Percentiles rank a stretch among this genome's conserved stretches.
phyloP scores from a whole-genome alignment of 257 asterid species.

The Avicennia marina region DNA sequence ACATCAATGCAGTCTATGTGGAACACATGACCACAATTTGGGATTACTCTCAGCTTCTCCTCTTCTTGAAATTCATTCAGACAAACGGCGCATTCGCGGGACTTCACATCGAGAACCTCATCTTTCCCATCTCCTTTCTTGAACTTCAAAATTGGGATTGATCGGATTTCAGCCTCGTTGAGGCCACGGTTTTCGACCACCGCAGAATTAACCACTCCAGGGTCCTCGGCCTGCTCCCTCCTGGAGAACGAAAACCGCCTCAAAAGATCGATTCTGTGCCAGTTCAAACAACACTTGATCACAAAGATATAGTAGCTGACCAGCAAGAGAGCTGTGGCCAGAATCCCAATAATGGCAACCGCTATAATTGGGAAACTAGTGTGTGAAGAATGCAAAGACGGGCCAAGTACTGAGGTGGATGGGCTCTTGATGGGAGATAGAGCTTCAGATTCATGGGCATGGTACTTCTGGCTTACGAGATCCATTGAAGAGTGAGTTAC shows the following conservation, averaged over 20 bases:
- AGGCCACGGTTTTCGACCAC: slow-evolving; percentile 52
- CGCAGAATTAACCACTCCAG: slow-evolving; percentile 30
- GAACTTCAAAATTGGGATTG: slow-evolving; percentile 61
- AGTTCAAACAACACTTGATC: slow-evolving; percentile 80
- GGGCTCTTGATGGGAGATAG: too few species aligned
- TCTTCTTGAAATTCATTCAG: slow-evolving; percentile 62
- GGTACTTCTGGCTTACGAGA: slow-evolving; percentile 19
- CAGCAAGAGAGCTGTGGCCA: slow-evolving; percentile 72
- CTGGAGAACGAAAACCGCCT: slow-evolving; percentile 53
- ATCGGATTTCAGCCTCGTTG: slow-evolving; percentile 51
- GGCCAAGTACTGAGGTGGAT: slow-evolving; percentile 26
- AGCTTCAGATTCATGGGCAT: slow-evolving; percentile 22
- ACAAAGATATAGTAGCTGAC: slow-evolving; percentile 86
- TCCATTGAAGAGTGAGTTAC: slow-evolving; percentile 29
- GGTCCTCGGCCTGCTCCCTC: slow-evolving; percentile 37
- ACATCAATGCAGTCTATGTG: slow-evolving; percentile 89
- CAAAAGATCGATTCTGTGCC: slow-evolving; percentile 72
- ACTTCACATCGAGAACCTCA: background rate
- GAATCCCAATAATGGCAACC: slow-evolving; percentile 75
- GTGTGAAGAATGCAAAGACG: slow-evolving; percentile 38
- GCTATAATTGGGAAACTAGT: slow-evolving; percentile 75
- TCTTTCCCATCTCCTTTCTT: slow-evolving; percentile 18
- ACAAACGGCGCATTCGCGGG: slow-evolving; percentile 70
- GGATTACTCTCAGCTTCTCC: slow-evolving; percentile 64
- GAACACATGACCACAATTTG: slow-evolving; percentile 63